phyloP scores from a whole-genome alignment of 148 eudicot species.

The Fallopia convolvulus region DNA sequence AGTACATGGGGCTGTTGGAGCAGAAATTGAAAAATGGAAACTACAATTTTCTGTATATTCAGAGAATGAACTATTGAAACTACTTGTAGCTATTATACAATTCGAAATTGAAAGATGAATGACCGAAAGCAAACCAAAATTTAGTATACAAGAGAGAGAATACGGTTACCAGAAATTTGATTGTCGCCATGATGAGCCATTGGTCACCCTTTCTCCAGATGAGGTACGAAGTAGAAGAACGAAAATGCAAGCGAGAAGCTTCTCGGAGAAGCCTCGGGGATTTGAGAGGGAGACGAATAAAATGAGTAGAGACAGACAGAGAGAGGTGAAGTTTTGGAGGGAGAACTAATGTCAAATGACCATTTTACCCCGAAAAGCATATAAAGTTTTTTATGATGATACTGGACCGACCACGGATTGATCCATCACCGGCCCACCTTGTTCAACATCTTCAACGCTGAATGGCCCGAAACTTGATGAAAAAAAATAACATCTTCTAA shows the following conservation, averaged over 20 bases:
- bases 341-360: not conserved
- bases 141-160: not conserved
- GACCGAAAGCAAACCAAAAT: not conserved
- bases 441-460: not conserved
- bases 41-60: not conserved
- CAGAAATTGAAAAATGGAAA: not conserved
- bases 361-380: not conserved
- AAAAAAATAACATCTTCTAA: too few relatives aligned
- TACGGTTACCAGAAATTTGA: not conserved
- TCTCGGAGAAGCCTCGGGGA: not conserved
- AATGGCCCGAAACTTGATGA: not conserved
- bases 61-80: not conserved
- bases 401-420: constrained; percentile 3
- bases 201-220: not conserved
- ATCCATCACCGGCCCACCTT: not conserved
- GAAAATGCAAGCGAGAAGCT: not conserved
- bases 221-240: not conserved
- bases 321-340: not conserved
- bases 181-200: not conserved
- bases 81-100: not conserved
- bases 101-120: not conserved
- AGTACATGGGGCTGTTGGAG: not conserved
- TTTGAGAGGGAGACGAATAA: not conserved
- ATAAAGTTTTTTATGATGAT: not conserved
- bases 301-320: not conserved